These are phyloP conservation scores for Erythrobasidium hasegawianum DNA, from an alignment of 1,284 basidiomycete species.

Conservation along the genomic window DNA sequence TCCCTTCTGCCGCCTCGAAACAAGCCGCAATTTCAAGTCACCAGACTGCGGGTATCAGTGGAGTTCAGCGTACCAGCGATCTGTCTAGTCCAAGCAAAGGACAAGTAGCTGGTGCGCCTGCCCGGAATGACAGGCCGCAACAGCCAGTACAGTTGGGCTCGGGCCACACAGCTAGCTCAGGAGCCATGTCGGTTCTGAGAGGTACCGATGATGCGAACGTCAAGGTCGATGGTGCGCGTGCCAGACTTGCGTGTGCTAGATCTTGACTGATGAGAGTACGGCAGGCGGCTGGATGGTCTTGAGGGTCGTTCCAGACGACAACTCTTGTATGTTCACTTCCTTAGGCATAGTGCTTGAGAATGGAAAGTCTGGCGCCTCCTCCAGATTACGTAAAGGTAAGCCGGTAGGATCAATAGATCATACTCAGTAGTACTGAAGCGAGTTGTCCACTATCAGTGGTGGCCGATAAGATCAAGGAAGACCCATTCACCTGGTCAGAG, in stretches of 20 bases:
- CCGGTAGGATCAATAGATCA: background rate
- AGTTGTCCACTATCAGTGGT: conserved; percentile 58
- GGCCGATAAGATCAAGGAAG: conserved; percentile 67
- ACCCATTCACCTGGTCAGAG: conserved; percentile 70
- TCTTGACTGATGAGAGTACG: background rate
- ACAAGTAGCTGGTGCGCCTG: conserved; percentile 28
- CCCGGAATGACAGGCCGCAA: conserved; percentile 31
- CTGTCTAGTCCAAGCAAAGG: background rate
- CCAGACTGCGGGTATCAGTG: background rate
- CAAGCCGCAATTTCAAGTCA: background rate
- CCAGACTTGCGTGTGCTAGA: background rate
- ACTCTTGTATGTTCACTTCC: conserved; percentile 81
- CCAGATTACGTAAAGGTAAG: conserved; percentile 48
- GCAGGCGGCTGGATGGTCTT: conserved; percentile 24
- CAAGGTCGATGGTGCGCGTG: conserved; percentile 17
- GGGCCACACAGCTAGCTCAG: conserved; percentile 45
- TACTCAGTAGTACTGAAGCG: background rate
- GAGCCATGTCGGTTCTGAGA: conserved; percentile 28
- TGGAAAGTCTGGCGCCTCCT: conserved; percentile 60
- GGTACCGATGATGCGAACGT: conserved; percentile 27
- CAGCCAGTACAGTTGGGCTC: conserved; percentile 44
- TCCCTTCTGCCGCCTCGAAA: background rate
- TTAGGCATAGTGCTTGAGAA: conserved; percentile 79
- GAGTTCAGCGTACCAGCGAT: background rate
- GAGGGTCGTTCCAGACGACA: conserved; percentile 43